phyloP scores from a whole-genome alignment of 2,329 filamentous ascomycete genomes.

The Nannizziopsis barbatae region DNA sequence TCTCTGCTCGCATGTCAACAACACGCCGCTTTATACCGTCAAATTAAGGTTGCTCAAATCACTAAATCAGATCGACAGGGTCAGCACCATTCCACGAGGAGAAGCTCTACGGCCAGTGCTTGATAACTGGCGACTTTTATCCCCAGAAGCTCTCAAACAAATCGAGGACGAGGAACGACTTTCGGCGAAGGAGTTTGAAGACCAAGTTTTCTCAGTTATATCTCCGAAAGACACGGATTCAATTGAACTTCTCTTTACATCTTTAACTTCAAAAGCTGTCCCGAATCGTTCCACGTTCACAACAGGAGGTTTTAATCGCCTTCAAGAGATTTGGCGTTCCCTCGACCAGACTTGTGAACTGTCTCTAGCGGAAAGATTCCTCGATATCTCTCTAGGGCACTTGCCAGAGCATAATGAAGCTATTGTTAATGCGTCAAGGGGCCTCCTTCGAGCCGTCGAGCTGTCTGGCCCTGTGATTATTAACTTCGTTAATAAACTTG shows the following conservation, averaged over 20 bases:
- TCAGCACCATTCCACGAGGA: constrained; percentile 60
- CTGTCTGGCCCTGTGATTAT: constrained; percentile 62
- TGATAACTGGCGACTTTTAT: constrained; percentile 53
- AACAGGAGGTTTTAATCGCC: constrained; percentile 54
- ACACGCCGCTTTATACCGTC: constrained; percentile 56
- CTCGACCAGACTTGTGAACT: constrained; percentile 30
- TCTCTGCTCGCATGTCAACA: constrained; percentile 59
- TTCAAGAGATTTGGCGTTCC: constrained; percentile 59
- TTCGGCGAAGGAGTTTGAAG: constrained; percentile 40
- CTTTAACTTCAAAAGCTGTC: constrained; percentile 38
- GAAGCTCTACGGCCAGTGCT: constrained; percentile 67
- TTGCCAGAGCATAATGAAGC: constrained; percentile 19
- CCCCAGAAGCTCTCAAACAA: constrained; percentile 40
- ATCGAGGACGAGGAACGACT: constrained; percentile 43
- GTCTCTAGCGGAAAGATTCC: constrained; percentile 28
- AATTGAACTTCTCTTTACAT: constrained; percentile 42
- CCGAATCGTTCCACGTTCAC: constrained; percentile 46
- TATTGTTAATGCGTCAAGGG: constrained; percentile 37
- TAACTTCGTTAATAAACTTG: constrained; percentile 61
- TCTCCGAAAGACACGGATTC: constrained; percentile 49
- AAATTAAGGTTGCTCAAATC: constrained; percentile 62
- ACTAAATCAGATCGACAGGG: constrained; percentile 60
- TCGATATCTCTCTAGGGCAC: constrained; percentile 31
- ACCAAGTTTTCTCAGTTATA: constrained; percentile 43
- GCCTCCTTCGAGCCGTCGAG: constrained; percentile 61